phyloP scores from a whole-genome alignment of 441 rosid genomes.

The Erysimum pusillum region DNA sequence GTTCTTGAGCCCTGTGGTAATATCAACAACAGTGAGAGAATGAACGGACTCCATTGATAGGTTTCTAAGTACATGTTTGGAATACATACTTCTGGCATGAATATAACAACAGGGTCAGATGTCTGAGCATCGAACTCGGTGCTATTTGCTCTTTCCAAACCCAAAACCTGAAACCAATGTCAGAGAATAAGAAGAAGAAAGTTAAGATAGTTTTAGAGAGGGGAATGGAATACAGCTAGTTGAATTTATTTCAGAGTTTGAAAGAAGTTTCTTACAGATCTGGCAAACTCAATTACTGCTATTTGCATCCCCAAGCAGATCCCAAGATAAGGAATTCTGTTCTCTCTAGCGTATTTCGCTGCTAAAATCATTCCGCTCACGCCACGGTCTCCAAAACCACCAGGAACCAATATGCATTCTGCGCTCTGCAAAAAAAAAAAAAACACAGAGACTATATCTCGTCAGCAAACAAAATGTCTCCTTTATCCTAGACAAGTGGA shows the following conservation, averaged over 20 bases:
- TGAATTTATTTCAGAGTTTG: conserved; percentile 17
- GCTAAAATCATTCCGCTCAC: conserved; percentile 82
- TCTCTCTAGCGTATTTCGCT: conserved; percentile 79
- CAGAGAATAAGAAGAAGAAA: conserved; percentile 26
- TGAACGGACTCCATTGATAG: conserved; percentile 10
- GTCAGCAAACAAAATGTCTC: conserved; percentile 14
- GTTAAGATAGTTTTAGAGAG: background rate
- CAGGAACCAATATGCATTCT: conserved; percentile 76
- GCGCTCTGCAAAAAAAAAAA: conserved; percentile 60
- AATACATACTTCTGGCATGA: conserved; percentile 76
- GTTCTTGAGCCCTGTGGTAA: conserved; percentile 73
- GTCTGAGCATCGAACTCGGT: conserved; percentile 70
- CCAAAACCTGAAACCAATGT: conserved; percentile 65
- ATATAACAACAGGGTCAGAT: conserved; percentile 68
- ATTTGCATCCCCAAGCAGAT: conserved; percentile 90
- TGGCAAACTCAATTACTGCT: conserved; percentile 77
- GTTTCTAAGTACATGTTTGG: conserved; percentile 22
- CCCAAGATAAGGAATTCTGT: conserved; percentile 76
- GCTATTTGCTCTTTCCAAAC: conserved; percentile 71
- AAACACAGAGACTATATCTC: background rate
- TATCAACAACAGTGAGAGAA: conserved; percentile 22
- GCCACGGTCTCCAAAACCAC: conserved; percentile 89
- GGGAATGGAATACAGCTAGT: conserved; percentile 25
- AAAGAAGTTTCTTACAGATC: conserved; percentile 62
- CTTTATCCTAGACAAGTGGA: conserved; percentile 21